Conservation (phyloP, 257 asterid species). For the Agastache rugosa region DNA sequence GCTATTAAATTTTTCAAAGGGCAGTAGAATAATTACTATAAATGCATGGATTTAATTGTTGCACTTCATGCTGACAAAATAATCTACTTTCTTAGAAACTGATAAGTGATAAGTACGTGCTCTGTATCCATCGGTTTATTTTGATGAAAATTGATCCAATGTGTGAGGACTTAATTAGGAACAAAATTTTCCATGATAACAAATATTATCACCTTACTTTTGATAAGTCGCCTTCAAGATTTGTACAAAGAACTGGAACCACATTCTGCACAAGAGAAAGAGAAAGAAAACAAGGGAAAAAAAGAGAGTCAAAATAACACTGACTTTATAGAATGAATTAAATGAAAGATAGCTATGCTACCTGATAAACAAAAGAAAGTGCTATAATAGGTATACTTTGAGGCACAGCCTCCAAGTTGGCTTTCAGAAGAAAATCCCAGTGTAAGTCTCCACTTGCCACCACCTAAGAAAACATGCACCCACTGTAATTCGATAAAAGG, state of each 20-base stretch:
- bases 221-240: constrained; percentile 90
- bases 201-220: constrained; percentile 77
- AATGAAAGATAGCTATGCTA: constrained; percentile 32
- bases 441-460: constrained; percentile 87
- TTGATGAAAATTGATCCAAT: neutral
- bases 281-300: neutral
- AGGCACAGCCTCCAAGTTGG: constrained; percentile 88
- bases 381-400: constrained; percentile 89
- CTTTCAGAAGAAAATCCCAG: constrained; percentile 83
- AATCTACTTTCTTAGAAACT: neutral
- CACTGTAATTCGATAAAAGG: constrained; percentile 12
- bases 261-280: constrained; percentile 67
- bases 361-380: constrained; percentile 98
- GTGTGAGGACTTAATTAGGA: constrained; percentile 14
- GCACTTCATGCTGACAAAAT: neutral
- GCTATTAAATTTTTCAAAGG: neutral
- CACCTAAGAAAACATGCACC: constrained; percentile 47
- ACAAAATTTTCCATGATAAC: neutral
- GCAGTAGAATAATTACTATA: neutral
- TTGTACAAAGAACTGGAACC: constrained; percentile 92
- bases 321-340: neutral
- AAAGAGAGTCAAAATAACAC: neutral
- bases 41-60: neutral
- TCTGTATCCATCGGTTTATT: neutral
- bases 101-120: neutral